Evolutionary conservation across 768 basidiomycete genomes (phyloP).

Genomic region (Tylopilus intermedius): DNA sequence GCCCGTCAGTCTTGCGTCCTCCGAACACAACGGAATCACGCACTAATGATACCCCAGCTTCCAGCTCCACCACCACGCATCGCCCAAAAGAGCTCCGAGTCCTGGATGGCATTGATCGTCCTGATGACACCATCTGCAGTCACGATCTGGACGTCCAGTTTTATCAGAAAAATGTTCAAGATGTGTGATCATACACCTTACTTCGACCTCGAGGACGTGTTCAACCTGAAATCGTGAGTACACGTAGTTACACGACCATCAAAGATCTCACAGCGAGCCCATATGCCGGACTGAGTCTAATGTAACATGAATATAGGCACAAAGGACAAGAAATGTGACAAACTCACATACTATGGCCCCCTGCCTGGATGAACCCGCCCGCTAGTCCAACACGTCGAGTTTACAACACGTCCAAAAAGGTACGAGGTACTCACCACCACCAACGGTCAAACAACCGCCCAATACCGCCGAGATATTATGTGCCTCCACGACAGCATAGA

Average conservation of each 20-base stretch:
- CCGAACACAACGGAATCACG: not conserved
- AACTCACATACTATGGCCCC: conserved; percentile 37
- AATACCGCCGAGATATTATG: conserved; percentile 13
- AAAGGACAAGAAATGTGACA: not conserved
- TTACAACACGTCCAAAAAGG: too few relatives aligned
- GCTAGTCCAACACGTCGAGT: not conserved
- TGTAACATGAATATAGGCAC: not conserved
- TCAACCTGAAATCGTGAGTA: conserved; percentile 32
- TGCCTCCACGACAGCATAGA: conserved; percentile 9
- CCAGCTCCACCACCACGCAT: conserved; percentile 49
- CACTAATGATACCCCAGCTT: conserved; percentile 42
- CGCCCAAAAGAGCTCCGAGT: conserved; percentile 51
- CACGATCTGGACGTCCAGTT: conserved; percentile 27
- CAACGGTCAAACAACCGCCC: conserved; percentile 18
- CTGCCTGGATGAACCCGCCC: conserved; percentile 47
- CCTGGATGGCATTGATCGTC: conserved; percentile 36
- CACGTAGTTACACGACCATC: not conserved
- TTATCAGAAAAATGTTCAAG: not conserved
- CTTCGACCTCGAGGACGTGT: conserved; percentile 41
- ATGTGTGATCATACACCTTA: not conserved
- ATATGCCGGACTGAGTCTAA: conserved; percentile 18
- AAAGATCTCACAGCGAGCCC: conserved; percentile 2
- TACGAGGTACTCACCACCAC: conserved; percentile 4
- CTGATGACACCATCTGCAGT: conserved; percentile 37
- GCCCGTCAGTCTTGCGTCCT: too few relatives aligned